Conservation (phyloP, 2,329 filamentous ascomycete genomes). For the Sarocladium strictum region DNA sequence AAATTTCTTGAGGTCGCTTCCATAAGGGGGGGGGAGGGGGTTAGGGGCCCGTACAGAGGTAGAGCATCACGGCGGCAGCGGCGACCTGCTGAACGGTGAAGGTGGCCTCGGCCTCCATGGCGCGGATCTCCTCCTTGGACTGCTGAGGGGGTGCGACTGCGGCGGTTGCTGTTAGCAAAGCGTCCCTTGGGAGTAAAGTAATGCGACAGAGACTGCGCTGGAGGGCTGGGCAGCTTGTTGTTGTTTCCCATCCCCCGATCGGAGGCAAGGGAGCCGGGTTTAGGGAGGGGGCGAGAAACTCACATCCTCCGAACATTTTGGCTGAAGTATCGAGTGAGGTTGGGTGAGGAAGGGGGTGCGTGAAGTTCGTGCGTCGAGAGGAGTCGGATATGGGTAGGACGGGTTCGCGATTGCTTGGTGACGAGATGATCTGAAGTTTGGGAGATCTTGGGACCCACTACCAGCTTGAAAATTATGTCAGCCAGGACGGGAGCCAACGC, state of each 20-base stretch:
- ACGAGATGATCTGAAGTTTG: not conserved
- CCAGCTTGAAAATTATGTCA: not conserved
- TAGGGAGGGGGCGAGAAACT: conserved; percentile 19
- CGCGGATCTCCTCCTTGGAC: conserved; percentile 63
- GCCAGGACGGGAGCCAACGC: not conserved
- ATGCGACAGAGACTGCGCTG: no score
- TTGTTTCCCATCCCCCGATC: no score
- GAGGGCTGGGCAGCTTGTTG: no score
- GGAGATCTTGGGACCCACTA: not conserved
- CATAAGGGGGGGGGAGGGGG: not conserved
- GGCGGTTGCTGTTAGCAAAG: not conserved
- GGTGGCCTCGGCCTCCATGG: conserved; percentile 61
- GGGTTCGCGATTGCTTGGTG: not conserved
- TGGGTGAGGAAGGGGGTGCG: not conserved
- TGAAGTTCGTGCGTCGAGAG: not conserved
- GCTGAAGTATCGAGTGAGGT: not conserved
- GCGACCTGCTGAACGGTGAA: conserved; percentile 63
- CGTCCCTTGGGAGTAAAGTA: no score
- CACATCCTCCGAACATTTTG: conserved; percentile 61
- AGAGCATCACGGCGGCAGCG: conserved; percentile 61
- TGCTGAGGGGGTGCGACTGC: conserved; percentile 63
- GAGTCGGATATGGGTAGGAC: not conserved
- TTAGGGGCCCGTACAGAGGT: conserved; percentile 56
- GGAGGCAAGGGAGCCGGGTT: no score
- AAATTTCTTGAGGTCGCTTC: no score